phyloP scores from a whole-genome alignment of 495 filamentous ascomycete species.

The Xylaria flabelliformis region DNA sequence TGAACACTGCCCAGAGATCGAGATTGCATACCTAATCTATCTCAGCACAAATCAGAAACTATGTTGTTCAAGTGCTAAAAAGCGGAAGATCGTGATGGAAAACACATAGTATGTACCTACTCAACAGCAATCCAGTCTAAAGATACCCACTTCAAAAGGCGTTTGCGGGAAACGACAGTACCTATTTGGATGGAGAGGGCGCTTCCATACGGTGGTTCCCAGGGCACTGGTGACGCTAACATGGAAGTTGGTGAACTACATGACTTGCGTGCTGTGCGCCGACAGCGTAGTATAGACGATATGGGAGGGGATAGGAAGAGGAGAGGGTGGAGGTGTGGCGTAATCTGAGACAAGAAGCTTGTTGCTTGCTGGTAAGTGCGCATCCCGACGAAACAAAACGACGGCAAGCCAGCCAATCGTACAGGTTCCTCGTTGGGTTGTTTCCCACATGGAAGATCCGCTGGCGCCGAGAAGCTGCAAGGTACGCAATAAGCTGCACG shows the following conservation, averaged over 20 bases:
- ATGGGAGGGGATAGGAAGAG: background rate
- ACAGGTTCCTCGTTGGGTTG: background rate
- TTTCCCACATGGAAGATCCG: background rate
- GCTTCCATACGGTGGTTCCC: background rate
- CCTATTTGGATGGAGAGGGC: background rate
- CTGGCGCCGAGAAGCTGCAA: constrained; percentile 13
- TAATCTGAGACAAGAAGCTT: constrained; percentile 18
- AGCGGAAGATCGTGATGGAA: background rate
- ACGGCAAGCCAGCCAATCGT: background rate
- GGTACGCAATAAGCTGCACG: constrained; percentile 7
- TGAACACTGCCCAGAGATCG: background rate
- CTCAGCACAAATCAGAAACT: constrained; percentile 7
- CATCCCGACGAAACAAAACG: constrained; percentile 17
- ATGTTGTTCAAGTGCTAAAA: background rate
- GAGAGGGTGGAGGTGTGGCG: constrained; percentile 19
- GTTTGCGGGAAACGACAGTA: background rate
- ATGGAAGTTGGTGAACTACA: background rate
- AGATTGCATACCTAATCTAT: background rate
- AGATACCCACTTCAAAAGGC: background rate
- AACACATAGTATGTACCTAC: background rate
- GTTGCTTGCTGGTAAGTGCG: background rate
- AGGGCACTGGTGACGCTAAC: constrained; percentile 4
- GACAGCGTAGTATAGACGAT: background rate
- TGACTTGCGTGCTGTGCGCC: background rate
- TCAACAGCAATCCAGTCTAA: background rate